phyloP scores from a whole-genome alignment of 768 basidiomycete genomes.

The Russula sp. region DNA sequence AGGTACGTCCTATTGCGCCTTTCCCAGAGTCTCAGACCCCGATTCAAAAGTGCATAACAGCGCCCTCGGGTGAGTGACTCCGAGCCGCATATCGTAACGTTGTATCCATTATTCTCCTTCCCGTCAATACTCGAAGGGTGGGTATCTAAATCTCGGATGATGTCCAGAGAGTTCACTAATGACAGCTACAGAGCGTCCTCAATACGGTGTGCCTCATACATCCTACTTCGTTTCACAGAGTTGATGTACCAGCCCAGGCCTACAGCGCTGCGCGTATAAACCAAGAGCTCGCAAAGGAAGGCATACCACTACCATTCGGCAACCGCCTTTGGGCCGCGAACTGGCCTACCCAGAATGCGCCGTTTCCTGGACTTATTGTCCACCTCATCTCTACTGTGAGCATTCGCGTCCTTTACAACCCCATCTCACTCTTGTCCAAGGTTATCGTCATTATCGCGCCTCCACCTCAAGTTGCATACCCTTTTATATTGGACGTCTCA shows the following conservation, averaged over 20 bases:
- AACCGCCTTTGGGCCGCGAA: slow-evolving; percentile 58
- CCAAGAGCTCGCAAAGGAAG: slow-evolving; percentile 60
- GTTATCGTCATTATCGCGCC: slow-evolving; percentile 50
- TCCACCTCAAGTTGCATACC: slow-evolving; percentile 48
- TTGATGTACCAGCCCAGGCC: slow-evolving; percentile 32
- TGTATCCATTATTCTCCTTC: background rate
- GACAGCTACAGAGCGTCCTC: slow-evolving; percentile 14
- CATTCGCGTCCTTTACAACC: background rate
- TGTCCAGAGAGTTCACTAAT: background rate
- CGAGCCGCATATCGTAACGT: background rate
- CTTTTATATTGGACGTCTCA: slow-evolving; percentile 54
- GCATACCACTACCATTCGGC: slow-evolving; percentile 54
- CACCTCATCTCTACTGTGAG: slow-evolving; percentile 49
- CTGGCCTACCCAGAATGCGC: slow-evolving; percentile 54
- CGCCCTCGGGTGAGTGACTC: slow-evolving; percentile 31
- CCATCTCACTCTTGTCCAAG: slow-evolving; percentile 25
- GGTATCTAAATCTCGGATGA: background rate
- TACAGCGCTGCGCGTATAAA: slow-evolving; percentile 48
- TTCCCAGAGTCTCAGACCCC: background rate
- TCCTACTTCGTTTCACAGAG: background rate
- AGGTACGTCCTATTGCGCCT: slow-evolving; percentile 33
- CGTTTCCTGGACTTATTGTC: slow-evolving; percentile 49
- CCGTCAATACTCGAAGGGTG: slow-evolving; percentile 1
- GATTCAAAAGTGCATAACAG: slow-evolving; percentile 23
- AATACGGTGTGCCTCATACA: background rate